Percentiles rank a stretch among this genome's conserved stretches.
Conservation (phyloP, 2,329 filamentous ascomycete species). For the Aspergillus pseudonomiae region DNA sequence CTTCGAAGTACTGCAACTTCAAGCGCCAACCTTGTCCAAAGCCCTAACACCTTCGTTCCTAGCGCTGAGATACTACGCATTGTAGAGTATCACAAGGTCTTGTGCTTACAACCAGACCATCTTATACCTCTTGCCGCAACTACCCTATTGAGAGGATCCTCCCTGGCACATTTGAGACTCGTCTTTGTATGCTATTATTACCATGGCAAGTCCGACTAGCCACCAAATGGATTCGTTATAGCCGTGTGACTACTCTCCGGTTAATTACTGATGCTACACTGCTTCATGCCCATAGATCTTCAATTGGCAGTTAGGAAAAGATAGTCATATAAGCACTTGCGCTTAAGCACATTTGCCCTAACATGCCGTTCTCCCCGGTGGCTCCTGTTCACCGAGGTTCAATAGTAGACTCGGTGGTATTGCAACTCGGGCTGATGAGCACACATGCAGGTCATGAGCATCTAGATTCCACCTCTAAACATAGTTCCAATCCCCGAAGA, state of each 20-base stretch:
- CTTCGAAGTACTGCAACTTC: neutral
- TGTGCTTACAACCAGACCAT: neutral
- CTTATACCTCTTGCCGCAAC: neutral
- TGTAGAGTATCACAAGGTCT: neutral
- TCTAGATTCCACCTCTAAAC: neutral
- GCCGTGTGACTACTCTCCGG: neutral
- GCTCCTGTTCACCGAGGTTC: neutral
- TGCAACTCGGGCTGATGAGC: neutral
- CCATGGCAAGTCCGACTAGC: neutral
- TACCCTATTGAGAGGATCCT: neutral
- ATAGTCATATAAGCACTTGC: neutral
- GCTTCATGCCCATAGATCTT: neutral
- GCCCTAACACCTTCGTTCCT: neutral
- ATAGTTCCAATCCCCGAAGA: neutral
- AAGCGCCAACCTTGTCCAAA: neutral
- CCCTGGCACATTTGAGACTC: neutral
- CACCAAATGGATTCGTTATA: neutral
- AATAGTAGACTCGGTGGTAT: neutral
- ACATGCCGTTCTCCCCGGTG: neutral
- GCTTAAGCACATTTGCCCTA: neutral
- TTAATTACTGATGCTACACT: neutral
- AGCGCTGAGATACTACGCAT: neutral
- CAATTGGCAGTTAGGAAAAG: neutral
- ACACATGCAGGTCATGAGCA: neutral
- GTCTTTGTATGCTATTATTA: neutral